Evolutionary conservation across 306 rosid species (phyloP).

Genomic region (Sophora flavescens): DNA sequence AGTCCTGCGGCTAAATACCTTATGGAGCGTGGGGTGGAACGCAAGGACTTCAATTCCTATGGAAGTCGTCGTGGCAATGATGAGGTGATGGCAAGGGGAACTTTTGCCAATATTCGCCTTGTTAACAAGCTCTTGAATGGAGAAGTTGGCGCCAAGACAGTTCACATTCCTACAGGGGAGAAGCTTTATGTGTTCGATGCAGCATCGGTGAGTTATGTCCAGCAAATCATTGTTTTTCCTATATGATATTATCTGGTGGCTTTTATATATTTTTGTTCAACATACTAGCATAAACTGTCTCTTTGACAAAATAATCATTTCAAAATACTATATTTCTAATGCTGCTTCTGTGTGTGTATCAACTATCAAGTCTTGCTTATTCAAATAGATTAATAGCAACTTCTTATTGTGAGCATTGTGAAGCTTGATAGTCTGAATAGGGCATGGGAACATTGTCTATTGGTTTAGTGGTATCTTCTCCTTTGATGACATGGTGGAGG

Average conservation of each 20-base stretch:
- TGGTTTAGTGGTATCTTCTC: not conserved
- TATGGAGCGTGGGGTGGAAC: constrained; percentile 79
- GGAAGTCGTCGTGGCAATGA: constrained; percentile 97
- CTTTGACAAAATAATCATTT: constrained; percentile 1
- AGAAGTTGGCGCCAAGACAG: constrained; percentile 87
- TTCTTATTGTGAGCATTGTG: not conserved
- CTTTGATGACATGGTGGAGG: not conserved
- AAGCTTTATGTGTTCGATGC: constrained; percentile 83
- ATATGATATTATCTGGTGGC: constrained; percentile 1
- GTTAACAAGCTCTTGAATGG: constrained; percentile 94
- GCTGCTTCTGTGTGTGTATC: not conserved
- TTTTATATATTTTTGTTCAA: constrained; percentile 20
- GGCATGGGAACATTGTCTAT: not conserved
- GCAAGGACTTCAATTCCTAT: constrained; percentile 91
- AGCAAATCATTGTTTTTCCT: constrained; percentile 5
- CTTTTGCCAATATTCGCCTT: constrained; percentile 90
- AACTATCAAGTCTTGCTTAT: constrained; percentile 9
- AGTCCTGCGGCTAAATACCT: constrained; percentile 95
- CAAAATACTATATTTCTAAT: not conserved
- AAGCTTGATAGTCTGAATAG: constrained; percentile 7
- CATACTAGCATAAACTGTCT: not conserved
- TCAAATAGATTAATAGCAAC: constrained; percentile 11
- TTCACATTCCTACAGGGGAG: constrained; percentile 89
- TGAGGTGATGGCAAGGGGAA: constrained; percentile 97
- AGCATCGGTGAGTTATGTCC: constrained; percentile 69